These are phyloP conservation scores for Fusarium cyanostomum DNA, from an alignment of 2,329 filamentous ascomycete genomes.

Conservation along the genomic window DNA sequence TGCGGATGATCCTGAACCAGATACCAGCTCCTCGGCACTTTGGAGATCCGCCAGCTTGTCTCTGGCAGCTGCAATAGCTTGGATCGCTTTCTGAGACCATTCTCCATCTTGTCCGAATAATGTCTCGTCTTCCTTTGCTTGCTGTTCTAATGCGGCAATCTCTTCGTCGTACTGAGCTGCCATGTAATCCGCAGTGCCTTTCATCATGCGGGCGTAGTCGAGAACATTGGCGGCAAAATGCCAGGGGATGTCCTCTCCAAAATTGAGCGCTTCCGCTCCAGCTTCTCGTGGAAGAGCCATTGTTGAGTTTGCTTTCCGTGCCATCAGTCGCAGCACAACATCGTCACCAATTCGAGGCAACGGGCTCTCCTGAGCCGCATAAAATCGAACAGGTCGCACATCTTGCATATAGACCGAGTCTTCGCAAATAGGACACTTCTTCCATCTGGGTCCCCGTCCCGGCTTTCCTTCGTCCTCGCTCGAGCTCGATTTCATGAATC, in stretches of 20 bases:
- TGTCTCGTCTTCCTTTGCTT: conserved; percentile 89
- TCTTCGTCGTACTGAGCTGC: conserved; percentile 80
- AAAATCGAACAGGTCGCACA: conserved; percentile 88
- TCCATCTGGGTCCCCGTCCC: conserved; percentile 81
- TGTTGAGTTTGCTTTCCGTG: conserved; percentile 81
- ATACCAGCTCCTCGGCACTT: conserved; percentile 27
- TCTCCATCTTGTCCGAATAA: conserved; percentile 93
- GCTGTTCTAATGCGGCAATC: conserved; percentile 75
- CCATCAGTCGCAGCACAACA: conserved; percentile 87
- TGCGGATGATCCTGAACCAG: conserved; percentile 18
- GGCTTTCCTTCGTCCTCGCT: conserved; percentile 73
- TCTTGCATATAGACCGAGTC: conserved; percentile 94
- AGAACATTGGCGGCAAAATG: conserved; percentile 92
- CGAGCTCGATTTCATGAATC: conserved; percentile 90
- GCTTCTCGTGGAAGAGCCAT: conserved; percentile 88
- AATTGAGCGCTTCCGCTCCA: conserved; percentile 71
- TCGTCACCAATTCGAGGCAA: conserved; percentile 86
- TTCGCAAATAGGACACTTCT: conserved; percentile 96
- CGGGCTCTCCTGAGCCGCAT: conserved; percentile 85
- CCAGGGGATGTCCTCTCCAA: conserved; percentile 87
- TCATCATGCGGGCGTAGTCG: conserved; percentile 96
- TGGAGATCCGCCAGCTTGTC: conserved; percentile 70
- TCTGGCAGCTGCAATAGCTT: conserved; percentile 76
- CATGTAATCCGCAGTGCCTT: conserved; percentile 91
- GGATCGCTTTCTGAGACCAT: conserved; percentile 88